phyloP scores from a whole-genome alignment of 352 stramenopile genomes.

The Phytopythium oedochilum region DNA sequence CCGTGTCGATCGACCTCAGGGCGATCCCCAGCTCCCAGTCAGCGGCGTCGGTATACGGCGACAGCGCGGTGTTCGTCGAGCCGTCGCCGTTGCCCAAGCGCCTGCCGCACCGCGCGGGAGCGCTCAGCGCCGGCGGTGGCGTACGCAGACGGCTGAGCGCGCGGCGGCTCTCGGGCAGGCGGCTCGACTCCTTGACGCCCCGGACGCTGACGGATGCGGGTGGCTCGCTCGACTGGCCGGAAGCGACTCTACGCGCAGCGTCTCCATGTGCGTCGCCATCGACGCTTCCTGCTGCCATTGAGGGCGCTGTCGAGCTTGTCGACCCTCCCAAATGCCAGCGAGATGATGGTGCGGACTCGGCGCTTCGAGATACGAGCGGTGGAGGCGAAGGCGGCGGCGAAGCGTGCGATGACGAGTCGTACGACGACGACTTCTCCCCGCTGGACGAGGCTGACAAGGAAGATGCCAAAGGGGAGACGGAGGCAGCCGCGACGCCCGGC shows the following conservation, averaged over 20 bases:
- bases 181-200: background rate
- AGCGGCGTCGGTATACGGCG: conserved; percentile 25
- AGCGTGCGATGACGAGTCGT: conserved; percentile 23
- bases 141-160: conserved; percentile 16
- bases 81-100: conserved; percentile 40
- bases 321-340: background rate
- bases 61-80: conserved; percentile 33
- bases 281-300: background rate
- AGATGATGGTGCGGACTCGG: background rate
- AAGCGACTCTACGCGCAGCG: background rate
- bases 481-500: background rate
- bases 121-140: conserved; percentile 22
- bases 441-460: conserved; percentile 13
- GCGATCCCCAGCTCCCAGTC: conserved; percentile 16
- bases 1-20: conserved; percentile 1
- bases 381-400: conserved; percentile 3
- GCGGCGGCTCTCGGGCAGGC: conserved; percentile 10
- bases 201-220: background rate
- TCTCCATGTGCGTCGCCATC: background rate
- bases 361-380: background rate
- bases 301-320: too few species aligned
- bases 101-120: conserved; percentile 18
- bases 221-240: background rate
- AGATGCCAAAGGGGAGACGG: conserved; percentile 7
- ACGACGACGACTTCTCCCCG: conserved; percentile 37